Evolutionary conservation across 257 asterid species (phyloP), one percentile per base, ranked within the genome.

Genomic region (Prunella vulgaris): DNA sequence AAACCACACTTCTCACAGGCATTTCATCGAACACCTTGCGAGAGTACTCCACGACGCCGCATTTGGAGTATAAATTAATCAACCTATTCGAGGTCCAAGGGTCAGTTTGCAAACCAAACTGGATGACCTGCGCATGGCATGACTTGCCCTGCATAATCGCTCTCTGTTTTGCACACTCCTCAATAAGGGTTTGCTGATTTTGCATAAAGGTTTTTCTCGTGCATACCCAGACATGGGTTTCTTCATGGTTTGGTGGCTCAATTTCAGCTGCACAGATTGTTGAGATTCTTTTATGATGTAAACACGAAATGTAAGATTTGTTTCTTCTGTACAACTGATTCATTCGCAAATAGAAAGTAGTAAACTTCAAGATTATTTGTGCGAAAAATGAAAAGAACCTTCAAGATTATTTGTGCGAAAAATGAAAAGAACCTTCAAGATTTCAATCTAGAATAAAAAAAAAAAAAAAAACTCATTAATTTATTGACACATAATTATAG

Each of bases 1-100:
- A 86, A 76, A 91, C 96, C 61, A 81, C 73, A 60, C 46, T 80
- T 78, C 88, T 83, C 0, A 66, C 17, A 60, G 81, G 90, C 96
- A 93, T 90, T 82, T 80, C 80, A 18, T 89, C 96, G 74, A 93
- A 89, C 89, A 89, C 69, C 28, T 82, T 81, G 37, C 87, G 95
- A 2, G 95, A 82, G 20, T 69, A 78, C 0, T 65, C 81, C 20
- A 80, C 67, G 1, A 7, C 1, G 52, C 88, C 84, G 33, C 96
- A 90, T 70, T 90, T 90, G 0, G 96, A 77, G 25, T 90, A 90
- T 73, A 85, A 3, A 2, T 93, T 86, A 10, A 93, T 80, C 40
- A 93, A 80, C 87, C 87, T 90, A 79, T 93, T 93, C 18, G 96
- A 79, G n/a, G 96, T 81, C 40, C 66, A 44, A 46, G 71, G 68